A percentile compares a stretch with the other conserved stretches of the same genome.
Conservation (phyloP, 2,329 filamentous ascomycete species). For the Rutstroemia sydowiana region DNA sequence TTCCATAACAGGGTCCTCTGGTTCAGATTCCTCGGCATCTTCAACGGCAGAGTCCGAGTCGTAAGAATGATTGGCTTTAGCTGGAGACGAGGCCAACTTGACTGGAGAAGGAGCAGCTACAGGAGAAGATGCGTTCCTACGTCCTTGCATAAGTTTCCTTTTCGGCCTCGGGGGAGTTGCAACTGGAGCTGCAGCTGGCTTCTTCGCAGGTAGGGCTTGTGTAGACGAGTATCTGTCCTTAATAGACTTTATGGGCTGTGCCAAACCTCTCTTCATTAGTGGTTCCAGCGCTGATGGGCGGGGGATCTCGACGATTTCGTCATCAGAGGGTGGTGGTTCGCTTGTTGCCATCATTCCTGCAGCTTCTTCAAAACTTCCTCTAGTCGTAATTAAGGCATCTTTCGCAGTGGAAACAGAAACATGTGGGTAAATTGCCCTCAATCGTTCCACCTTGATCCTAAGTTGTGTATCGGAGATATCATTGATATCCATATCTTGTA, state of each 20-base stretch:
- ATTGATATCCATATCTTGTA: constrained; percentile 38
- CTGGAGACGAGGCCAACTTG: constrained; percentile 13
- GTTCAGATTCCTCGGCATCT: constrained; percentile 25
- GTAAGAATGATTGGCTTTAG: constrained; percentile 19
- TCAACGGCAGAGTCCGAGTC: constrained; percentile 28
- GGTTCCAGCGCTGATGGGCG: constrained; percentile 32
- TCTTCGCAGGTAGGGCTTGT: constrained; percentile 31
- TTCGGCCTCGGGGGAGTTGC: constrained; percentile 27
- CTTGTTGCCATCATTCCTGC: constrained; percentile 35
- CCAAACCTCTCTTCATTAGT: constrained; percentile 47
- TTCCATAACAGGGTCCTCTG: constrained; percentile 38
- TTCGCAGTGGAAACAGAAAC: constrained; percentile 39
- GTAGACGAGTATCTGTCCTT: constrained; percentile 50
- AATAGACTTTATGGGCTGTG: constrained; percentile 46
- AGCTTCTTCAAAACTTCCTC: constrained; percentile 49
- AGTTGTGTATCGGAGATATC: constrained; percentile 44
- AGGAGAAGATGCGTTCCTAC: constrained; percentile 25
- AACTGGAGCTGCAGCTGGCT: constrained; percentile 9
- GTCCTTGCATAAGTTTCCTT: constrained; percentile 29
- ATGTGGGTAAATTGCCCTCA: constrained; percentile 42
- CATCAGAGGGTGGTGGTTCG: constrained; percentile 21
- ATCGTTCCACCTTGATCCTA: constrained; percentile 43
- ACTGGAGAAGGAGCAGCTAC: constrained; percentile 19
- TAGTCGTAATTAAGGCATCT: constrained; percentile 41
- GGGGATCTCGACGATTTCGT: constrained; percentile 30